Evolutionary conservation across 176 grass and related monocot species (phyloP), one percentile per base, ranked within the genome.

Genomic region (Zea luxurians): DNA sequence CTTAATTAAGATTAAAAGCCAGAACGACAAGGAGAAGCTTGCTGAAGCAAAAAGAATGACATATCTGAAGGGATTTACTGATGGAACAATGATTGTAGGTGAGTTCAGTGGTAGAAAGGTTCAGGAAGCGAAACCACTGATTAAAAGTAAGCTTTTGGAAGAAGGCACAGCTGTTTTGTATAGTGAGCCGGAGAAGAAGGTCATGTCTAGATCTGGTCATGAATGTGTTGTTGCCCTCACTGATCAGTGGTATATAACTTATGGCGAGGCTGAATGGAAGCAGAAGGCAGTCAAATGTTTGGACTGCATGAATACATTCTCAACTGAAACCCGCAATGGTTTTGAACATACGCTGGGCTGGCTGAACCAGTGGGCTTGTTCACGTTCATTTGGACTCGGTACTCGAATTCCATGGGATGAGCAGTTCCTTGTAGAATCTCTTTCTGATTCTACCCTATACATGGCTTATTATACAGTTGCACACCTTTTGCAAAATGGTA

Each of bases 311-410:
- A 96, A 92, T 71, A 85, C 83, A 5, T 96, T 88, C 54, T 86
- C 79, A 69, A 38, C 67, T 46, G 93, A 96, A 72, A 64, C 90
- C 10, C 82, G 80, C 63, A 88, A 90, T 72, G 90, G 84, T 73
- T 92, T 96, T 50, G 87, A 96, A 60, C 84, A 96, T 71, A 96
- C 93, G 7, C 62, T 96, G 64, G 83, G 85, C 71, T 96, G 93
- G 93, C 71, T 96, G 63, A 96, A 88, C 48, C 89, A 90, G 67
- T 90, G 93, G 89, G 90, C 90, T 20, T 96, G 90, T 78, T 96
- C 93, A 3, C 84, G 90, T 27, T 96, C 93, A 45, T 90, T 92
- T 83, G 93, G 93, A 15, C 81, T 96, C 21, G 93, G 93, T n/a
- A 96, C 87, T 18, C 87, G 68, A 21, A 87, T 96, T 80, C 93